phyloP scores from a whole-genome alignment of 106 monocot species.

The Hemerocallis citrina region DNA sequence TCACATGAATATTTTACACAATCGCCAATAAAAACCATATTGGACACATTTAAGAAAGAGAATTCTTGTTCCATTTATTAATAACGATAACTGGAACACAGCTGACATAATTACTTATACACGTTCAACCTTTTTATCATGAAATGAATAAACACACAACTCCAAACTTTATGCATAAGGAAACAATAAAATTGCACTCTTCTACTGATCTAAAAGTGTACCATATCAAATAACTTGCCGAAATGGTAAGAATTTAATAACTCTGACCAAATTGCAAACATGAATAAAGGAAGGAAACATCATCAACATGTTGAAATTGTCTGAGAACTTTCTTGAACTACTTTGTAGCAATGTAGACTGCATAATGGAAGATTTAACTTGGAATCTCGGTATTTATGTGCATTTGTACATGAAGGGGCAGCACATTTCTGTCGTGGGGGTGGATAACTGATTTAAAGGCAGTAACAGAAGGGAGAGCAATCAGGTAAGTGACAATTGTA shows the following conservation, averaged over 20 bases:
- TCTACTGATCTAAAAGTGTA: neutral
- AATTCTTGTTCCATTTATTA: too few species aligned
- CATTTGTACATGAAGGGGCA: constrained; percentile 57
- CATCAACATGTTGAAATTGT: constrained; percentile 20
- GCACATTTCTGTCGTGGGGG: constrained; percentile 77
- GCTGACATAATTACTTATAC: neutral
- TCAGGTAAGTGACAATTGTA: too few species aligned
- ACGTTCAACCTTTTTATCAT: neutral
- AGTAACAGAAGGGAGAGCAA: neutral
- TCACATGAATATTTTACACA: too few species aligned
- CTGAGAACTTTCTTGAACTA: constrained; percentile 25
- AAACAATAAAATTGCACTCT: neutral
- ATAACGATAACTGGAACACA: too few species aligned
- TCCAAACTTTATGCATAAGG: neutral
- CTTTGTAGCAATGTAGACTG: constrained; percentile 74
- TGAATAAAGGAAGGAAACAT: neutral
- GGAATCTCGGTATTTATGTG: constrained; percentile 75
- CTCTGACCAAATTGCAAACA: neutral
- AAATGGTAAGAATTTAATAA: neutral
- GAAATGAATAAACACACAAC: neutral
- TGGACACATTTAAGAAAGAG: too few species aligned
- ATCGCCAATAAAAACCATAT: too few species aligned
- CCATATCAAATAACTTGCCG: neutral
- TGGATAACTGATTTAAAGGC: constrained; percentile 47
- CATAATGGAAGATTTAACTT: constrained; percentile 73